Evolutionary conservation across 2,329 filamentous ascomycete genomes (phyloP).

Genomic region (Dissoconium aciculare): DNA sequence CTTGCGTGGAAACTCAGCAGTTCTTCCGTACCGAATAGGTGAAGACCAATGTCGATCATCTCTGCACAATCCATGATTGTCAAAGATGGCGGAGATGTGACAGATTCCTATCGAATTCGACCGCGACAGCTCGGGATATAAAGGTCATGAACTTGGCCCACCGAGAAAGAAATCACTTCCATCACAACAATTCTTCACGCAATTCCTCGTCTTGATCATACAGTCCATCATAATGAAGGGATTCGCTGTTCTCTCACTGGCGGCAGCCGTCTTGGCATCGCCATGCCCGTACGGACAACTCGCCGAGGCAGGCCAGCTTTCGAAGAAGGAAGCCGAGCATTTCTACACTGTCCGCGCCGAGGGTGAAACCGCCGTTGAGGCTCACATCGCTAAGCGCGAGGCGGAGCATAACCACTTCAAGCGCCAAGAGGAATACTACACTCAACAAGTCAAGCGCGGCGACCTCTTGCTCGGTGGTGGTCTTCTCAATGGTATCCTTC

Average conservation of each 20-base stretch:
- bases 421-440: slow-evolving; percentile 11
- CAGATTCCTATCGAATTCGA: no score
- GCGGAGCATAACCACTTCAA: slow-evolving; percentile 6
- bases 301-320: slow-evolving; percentile 11
- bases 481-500: slow-evolving; percentile 14
- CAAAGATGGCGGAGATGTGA: no score
- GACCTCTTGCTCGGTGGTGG: slow-evolving; percentile 10
- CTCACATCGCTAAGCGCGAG: slow-evolving; percentile 7
- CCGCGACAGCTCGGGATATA: no score
- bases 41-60: no score
- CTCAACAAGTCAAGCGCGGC: slow-evolving; percentile 6
- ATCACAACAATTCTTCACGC: no score
- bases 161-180: no score
- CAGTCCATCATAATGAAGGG: no score
- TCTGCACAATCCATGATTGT: no score
- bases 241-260: background rate
- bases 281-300: slow-evolving; percentile 13
- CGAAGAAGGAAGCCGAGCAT: slow-evolving; percentile 8
- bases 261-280: slow-evolving; percentile 3
- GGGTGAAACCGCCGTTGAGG: slow-evolving; percentile 8
- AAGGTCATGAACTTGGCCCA: no score
- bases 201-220: no score
- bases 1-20: no score
- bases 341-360: slow-evolving; percentile 12
- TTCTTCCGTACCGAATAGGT: no score